Evolutionary conservation across 768 basidiomycete genomes (phyloP).

Genomic region (Lactifluus piperatus): DNA sequence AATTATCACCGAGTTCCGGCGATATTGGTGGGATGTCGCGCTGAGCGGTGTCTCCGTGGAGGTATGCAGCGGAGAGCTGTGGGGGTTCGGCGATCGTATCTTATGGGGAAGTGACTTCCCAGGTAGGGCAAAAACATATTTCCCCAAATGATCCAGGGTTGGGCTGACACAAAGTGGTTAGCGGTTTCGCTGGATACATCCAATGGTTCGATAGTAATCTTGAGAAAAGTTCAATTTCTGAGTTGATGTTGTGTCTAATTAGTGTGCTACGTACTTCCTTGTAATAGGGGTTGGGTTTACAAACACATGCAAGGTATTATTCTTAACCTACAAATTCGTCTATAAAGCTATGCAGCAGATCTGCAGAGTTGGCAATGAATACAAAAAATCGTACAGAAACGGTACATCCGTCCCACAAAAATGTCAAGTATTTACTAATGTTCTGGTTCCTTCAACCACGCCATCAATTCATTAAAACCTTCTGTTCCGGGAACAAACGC

Average conservation of each 20-base stretch:
- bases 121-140: slow-evolving; percentile 42
- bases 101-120: slow-evolving; percentile 75
- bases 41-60: slow-evolving; percentile 49
- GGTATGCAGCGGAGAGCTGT: slow-evolving; percentile 42
- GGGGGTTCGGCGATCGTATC: slow-evolving; percentile 42
- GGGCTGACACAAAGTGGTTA: background rate
- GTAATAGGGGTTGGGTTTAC: background rate
- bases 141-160: too few species aligned
- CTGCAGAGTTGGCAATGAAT: background rate
- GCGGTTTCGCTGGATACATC: slow-evolving; percentile 25
- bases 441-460: slow-evolving; percentile 42
- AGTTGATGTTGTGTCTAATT: too few species aligned
- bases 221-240: background rate
- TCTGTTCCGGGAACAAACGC: slow-evolving; percentile 44
- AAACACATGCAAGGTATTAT: background rate
- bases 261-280: too few species aligned
- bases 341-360: background rate
- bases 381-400: background rate
- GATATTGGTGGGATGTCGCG: slow-evolving; percentile 70
- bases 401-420: background rate
- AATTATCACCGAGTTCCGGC: slow-evolving; percentile 58
- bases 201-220: slow-evolving; percentile 45
- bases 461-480: slow-evolving; percentile 48
- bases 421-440: background rate
- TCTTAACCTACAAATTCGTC: background rate